Percentiles rank a stretch among this genome's conserved stretches.
Evolutionary conservation across 352 stramenopile species (phyloP).

Genomic region (Phytopythium aichiense): DNA sequence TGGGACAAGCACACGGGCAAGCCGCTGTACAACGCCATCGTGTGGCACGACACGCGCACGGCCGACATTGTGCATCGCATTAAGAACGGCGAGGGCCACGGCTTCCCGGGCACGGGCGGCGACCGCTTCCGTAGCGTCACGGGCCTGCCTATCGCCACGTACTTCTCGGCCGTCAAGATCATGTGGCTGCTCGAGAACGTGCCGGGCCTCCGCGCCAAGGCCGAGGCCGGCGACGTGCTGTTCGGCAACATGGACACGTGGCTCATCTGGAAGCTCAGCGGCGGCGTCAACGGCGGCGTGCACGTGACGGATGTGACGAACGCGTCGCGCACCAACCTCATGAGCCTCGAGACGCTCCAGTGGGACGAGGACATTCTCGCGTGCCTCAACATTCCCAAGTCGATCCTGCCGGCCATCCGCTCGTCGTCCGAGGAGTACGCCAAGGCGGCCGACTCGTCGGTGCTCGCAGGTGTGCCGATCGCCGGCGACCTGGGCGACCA

Average conservation of each 20-base stretch:
- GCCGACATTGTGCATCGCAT: conserved; percentile 84
- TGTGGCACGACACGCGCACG: conserved; percentile 98
- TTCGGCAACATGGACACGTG: conserved; percentile 99
- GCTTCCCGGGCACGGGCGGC: conserved; percentile 42
- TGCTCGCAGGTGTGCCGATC: conserved; percentile 89
- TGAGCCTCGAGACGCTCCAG: conserved; percentile 88
- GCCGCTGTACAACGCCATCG: conserved; percentile 98
- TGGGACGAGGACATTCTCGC: conserved; percentile 90
- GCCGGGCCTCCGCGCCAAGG: conserved; percentile 77
- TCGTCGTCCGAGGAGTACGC: conserved; percentile 89
- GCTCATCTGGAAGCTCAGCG: conserved; percentile 94
- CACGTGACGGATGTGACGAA: conserved; percentile 99
- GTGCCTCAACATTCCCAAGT: conserved; percentile 83
- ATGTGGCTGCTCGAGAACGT: conserved; percentile 97
- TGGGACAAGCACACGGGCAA: conserved; percentile 96
- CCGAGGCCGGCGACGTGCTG: conserved; percentile 81
- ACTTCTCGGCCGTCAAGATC: conserved; percentile 98
- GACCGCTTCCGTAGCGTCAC: conserved; percentile 83
- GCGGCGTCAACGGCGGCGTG: conserved; percentile 69
- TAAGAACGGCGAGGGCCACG: conserved; percentile 57
- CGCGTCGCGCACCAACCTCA: conserved; percentile 94
- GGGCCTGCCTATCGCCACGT: conserved; percentile 95
- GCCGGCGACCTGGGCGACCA: conserved; percentile 95
- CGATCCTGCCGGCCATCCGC: conserved; percentile 90
- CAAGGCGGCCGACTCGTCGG: conserved; percentile 39